A percentile compares a stretch with the other conserved stretches of the same genome.
Conservation (phyloP, 2,329 filamentous ascomycete genomes). For the Aureobasidium namibiae region DNA sequence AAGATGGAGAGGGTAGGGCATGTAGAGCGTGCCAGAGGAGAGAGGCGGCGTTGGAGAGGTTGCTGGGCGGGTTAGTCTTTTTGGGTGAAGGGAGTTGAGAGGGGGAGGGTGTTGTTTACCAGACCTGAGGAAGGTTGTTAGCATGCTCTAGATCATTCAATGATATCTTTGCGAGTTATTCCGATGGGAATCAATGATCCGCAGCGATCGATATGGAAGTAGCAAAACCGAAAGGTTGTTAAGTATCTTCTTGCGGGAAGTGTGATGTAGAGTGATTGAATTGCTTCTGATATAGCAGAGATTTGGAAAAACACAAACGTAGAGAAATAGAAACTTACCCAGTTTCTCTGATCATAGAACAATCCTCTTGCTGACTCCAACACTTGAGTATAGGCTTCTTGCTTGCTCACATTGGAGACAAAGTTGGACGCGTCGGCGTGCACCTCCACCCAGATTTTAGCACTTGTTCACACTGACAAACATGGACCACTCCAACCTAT, state of each 20-base stretch:
- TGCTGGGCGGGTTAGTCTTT: slow-evolving; percentile 41
- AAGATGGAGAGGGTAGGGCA: slow-evolving; percentile 58
- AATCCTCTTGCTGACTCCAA: slow-evolving; percentile 61
- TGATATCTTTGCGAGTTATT: too few species aligned
- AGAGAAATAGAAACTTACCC: slow-evolving; percentile 45
- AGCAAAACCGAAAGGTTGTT: too few species aligned
- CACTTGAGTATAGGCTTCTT: slow-evolving; percentile 66
- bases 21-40: slow-evolving; percentile 74
- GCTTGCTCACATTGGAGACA: slow-evolving; percentile 55
- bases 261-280: not conserved
- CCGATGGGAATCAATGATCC: too few species aligned
- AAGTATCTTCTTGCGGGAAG: not conserved
- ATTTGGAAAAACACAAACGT: not conserved
- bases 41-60: slow-evolving; percentile 66
- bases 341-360: slow-evolving; percentile 67
- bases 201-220: too few species aligned
- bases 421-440: slow-evolving; percentile 77
- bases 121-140: slow-evolving; percentile 11
- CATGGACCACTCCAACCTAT: not conserved
- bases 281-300: not conserved
- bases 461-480: not conserved
- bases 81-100: not conserved
- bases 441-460: slow-evolving; percentile 37
- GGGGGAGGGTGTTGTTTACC: slow-evolving; percentile 6
- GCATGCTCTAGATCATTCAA: not conserved